Conservation (phyloP, 805 yeast genomes). For the Candida boidinii region DNA sequence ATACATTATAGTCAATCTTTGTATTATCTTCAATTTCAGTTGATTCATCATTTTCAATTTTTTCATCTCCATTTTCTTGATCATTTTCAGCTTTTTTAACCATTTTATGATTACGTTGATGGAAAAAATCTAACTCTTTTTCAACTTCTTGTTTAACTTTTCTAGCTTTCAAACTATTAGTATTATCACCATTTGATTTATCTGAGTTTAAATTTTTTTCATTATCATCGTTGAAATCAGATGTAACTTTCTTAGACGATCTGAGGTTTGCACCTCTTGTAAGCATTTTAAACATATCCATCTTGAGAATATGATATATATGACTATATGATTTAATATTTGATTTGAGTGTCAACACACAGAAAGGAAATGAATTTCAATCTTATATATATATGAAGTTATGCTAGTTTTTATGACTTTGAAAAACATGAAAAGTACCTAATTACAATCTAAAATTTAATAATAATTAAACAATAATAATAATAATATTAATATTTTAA, state of each 20-base stretch:
- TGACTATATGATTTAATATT: too few relatives aligned
- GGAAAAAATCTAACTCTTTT: conserved; percentile 79
- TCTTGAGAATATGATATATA: too few relatives aligned
- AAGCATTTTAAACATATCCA: conserved; percentile 86
- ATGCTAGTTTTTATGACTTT: too few relatives aligned
- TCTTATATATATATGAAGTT: too few relatives aligned
- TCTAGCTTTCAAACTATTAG: conserved; percentile 32
- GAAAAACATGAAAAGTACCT: too few relatives aligned
- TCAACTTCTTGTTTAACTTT: conserved; percentile 44
- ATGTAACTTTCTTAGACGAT: conserved; percentile 36
- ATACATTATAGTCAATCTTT: conserved; percentile 15
- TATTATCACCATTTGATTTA: too few relatives aligned
- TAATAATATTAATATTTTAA: too few relatives aligned
- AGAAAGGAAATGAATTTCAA: too few relatives aligned
- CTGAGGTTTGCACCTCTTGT: conserved; percentile 79
- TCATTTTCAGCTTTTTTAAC: conserved; percentile 14
- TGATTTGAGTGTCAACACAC: too few relatives aligned
- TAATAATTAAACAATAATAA: too few relatives aligned
- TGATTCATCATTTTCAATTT: conserved; percentile 18
- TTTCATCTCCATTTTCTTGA: conserved; percentile 20
- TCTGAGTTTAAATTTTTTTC: too few relatives aligned
- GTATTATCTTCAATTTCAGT: conserved; percentile 27
- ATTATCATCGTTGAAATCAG: conserved; percentile 34
- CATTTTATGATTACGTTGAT: conserved; percentile 34
- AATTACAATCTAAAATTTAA: too few relatives aligned